Conservation (phyloP, 345 rosid genomes). For the Rubroshorea leprosula region DNA sequence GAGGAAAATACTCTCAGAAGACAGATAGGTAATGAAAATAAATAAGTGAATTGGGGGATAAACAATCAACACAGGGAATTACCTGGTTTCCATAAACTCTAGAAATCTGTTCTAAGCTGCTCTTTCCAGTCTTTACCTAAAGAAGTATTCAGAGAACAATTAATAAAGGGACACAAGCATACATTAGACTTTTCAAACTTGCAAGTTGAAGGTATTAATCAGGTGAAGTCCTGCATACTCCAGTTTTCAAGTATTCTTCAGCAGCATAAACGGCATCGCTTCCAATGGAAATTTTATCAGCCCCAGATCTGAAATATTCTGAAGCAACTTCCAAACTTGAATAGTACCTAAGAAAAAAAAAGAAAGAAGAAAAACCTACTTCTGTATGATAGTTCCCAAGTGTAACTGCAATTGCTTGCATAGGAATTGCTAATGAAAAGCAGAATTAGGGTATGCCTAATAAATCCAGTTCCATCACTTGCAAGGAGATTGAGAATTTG, state of each 20-base stretch:
- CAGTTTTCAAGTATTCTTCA: too few relatives aligned
- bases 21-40: too few relatives aligned
- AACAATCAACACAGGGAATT: constrained; percentile 19
- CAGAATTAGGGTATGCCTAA: not conserved
- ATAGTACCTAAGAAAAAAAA: constrained; percentile 49
- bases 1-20: too few relatives aligned
- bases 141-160: constrained; percentile 16
- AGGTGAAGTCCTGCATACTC: too few relatives aligned
- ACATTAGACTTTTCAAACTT: too few relatives aligned
- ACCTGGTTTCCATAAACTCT: constrained; percentile 98
- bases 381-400: too few relatives aligned
- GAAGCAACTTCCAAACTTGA: constrained; percentile 98
- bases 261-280: constrained; percentile 37
- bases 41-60: not conserved
- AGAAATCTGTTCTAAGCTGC: constrained; percentile 90
- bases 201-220: too few relatives aligned
- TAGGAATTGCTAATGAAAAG: too few relatives aligned
- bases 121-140: constrained; percentile 81
- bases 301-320: constrained; percentile 95
- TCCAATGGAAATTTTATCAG: constrained; percentile 94
- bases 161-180: not conserved
- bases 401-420: too few relatives aligned
- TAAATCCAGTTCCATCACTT: constrained; percentile 5
- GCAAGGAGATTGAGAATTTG: too few relatives aligned
- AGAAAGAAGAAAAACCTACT: too few relatives aligned